These are phyloP conservation scores for Leccinellum luteum DNA, from an alignment of 768 basidiomycete species.

Conservation along the genomic window DNA sequence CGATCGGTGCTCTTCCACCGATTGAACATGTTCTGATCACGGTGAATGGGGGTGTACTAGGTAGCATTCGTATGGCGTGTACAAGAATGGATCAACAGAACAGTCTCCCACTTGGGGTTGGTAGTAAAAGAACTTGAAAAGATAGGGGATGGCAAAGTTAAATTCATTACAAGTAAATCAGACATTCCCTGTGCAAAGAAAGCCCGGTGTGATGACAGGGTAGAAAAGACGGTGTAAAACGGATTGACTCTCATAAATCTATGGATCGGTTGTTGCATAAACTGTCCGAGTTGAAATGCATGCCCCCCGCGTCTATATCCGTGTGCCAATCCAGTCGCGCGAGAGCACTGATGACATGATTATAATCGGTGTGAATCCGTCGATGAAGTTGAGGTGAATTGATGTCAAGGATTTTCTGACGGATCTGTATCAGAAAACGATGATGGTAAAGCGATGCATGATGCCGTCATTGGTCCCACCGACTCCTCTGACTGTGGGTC, in stretches of 20 bases:
- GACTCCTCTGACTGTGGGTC: slow-evolving; percentile 5
- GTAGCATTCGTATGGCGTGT: background rate
- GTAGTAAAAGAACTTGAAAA: background rate
- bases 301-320: slow-evolving; percentile 16
- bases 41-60: background rate
- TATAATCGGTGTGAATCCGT: slow-evolving; percentile 20
- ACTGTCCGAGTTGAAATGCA: slow-evolving; percentile 18
- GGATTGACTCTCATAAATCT: slow-evolving; percentile 23
- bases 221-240: slow-evolving; percentile 15
- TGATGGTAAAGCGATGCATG: slow-evolving; percentile 24
- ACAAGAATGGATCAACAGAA: background rate
- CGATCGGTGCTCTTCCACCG: background rate
- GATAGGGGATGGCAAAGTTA: background rate
- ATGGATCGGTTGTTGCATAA: slow-evolving; percentile 17
- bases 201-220: slow-evolving; percentile 3
- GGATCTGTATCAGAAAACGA: slow-evolving; percentile 26
- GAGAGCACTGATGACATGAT: slow-evolving; percentile 7
- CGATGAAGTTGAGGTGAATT: slow-evolving; percentile 44
- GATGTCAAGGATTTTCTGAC: slow-evolving; percentile 34
- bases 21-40: background rate
- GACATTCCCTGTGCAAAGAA: slow-evolving; percentile 5
- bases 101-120: background rate
- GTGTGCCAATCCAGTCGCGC: slow-evolving; percentile 7
- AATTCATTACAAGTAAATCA: slow-evolving; percentile 15
- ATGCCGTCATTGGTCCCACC: slow-evolving; percentile 16